Evolutionary conservation across 805 yeast genomes (phyloP).

Genomic region (Cyberlindnera bimundalis): DNA sequence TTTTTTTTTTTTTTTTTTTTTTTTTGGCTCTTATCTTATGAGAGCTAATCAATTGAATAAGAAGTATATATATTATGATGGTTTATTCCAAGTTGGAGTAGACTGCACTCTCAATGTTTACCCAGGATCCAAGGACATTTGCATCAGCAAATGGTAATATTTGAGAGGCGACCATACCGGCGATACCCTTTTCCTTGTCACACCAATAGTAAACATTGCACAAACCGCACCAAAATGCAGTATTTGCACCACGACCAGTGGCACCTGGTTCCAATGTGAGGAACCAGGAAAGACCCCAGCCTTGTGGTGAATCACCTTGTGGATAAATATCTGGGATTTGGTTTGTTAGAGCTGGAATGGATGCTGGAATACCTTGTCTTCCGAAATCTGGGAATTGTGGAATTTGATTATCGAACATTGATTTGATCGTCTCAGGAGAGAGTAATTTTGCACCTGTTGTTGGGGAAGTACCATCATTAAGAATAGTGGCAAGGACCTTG

Average conservation of each 20-base stretch:
- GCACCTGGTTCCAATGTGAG: slow-evolving; percentile 27
- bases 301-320: slow-evolving; percentile 27
- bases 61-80: no score
- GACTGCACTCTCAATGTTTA: slow-evolving; percentile 20
- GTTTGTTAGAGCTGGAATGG: slow-evolving; percentile 17
- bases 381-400: slow-evolving; percentile 28
- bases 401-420: slow-evolving; percentile 33
- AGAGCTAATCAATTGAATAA: no score
- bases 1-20: slow-evolving; percentile 35
- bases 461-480: slow-evolving; percentile 41
- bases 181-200: slow-evolving; percentile 37
- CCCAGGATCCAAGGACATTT: slow-evolving; percentile 18
- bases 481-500: slow-evolving; percentile 36
- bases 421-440: slow-evolving; percentile 30
- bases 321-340: slow-evolving; percentile 24
- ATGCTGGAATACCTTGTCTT: slow-evolving; percentile 14
- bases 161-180: slow-evolving; percentile 38
- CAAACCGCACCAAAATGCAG: slow-evolving; percentile 40
- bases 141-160: slow-evolving; percentile 35
- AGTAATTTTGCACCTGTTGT: slow-evolving; percentile 32
- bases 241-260: slow-evolving; percentile 36
- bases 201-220: slow-evolving; percentile 40
- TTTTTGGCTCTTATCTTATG: slow-evolving; percentile 35
- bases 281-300: slow-evolving; percentile 33
- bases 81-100: slow-evolving; percentile 14